Conservation (phyloP, 305 asterid species). For the Ilex paraguariensis region DNA sequence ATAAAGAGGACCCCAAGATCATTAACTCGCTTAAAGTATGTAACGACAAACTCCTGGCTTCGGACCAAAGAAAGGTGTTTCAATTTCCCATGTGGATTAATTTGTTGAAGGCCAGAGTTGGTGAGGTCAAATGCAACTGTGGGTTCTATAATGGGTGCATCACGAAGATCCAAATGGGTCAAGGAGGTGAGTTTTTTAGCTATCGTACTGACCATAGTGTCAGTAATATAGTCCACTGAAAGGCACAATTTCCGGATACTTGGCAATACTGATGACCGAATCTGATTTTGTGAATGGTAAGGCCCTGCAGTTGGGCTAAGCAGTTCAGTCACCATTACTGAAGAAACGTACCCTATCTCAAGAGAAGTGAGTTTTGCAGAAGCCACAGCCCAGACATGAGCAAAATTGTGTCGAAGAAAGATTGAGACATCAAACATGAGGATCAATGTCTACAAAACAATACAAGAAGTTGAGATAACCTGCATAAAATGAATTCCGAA, state of each 20-base stretch:
- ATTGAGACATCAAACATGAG: constrained; percentile 87
- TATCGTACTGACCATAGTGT: constrained; percentile 72
- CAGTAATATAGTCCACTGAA: constrained; percentile 91
- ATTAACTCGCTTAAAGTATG: constrained; percentile 81
- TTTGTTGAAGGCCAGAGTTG: constrained; percentile 81
- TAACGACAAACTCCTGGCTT: constrained; percentile 73
- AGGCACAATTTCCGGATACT: constrained; percentile 69
- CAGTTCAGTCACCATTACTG: constrained; percentile 77
- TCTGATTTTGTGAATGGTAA: constrained; percentile 34
- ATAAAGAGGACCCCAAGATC: constrained; percentile 92
- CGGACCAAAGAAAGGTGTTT: constrained; percentile 85
- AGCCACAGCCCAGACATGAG: constrained; percentile 76
- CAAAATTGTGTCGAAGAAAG: constrained; percentile 65
- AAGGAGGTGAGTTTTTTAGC: constrained; percentile 49
- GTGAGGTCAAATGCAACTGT: constrained; percentile 82
- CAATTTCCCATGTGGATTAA: constrained; percentile 75
- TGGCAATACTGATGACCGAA: constrained; percentile 49
- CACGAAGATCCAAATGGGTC: constrained; percentile 88
- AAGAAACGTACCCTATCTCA: constrained; percentile 80
- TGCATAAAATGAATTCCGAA: not conserved
- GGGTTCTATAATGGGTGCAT: constrained; percentile 87
- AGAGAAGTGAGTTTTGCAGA: constrained; percentile 65
- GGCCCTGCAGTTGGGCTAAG: constrained; percentile 63
- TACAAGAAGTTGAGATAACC: constrained; percentile 23
- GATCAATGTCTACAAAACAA: constrained; percentile 60